Evolutionary conservation across 192 early-diverging fungal species (phyloP).

Genomic region (Haplosporangium gracile): DNA sequence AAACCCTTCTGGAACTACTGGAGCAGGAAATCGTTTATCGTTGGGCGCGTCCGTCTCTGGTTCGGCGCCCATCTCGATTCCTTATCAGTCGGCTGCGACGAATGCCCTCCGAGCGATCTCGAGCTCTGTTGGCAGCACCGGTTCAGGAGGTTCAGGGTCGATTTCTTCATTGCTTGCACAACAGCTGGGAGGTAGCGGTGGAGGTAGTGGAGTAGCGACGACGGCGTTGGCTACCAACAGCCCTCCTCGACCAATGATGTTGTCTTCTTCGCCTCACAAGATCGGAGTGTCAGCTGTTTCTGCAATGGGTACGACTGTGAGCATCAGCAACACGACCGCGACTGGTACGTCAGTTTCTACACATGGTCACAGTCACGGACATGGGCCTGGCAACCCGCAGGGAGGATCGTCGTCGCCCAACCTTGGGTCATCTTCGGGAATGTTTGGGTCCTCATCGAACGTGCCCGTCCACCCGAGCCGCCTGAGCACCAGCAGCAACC

Average conservation of each 20-base stretch:
- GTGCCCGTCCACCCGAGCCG: conserved; percentile 41
- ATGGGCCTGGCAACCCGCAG: not conserved
- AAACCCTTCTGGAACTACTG: not conserved
- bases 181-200: conserved; percentile 29
- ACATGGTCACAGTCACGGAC: not conserved
- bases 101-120: conserved; percentile 50
- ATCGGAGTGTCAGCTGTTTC: conserved; percentile 40
- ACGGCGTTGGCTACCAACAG: conserved; percentile 29
- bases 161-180: conserved; percentile 37
- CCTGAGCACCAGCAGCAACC: conserved; percentile 40
- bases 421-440: conserved; percentile 10
- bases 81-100: conserved; percentile 44
- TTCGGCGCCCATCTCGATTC: conserved; percentile 38
- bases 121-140: conserved; percentile 52
- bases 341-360: not conserved
- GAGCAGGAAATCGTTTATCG: conserved; percentile 19
- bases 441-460: conserved; percentile 27
- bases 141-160: conserved; percentile 49
- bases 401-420: conserved; percentile 19
- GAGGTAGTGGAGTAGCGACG: conserved; percentile 11
- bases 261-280: conserved; percentile 45
- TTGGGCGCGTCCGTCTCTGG: conserved; percentile 7
- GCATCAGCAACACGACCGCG: conserved; percentile 19
- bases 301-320: conserved; percentile 46
- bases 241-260: conserved; percentile 43